phyloP scores from a whole-genome alignment of 352 stramenopile species.

The Phytophthora ramorum region DNA sequence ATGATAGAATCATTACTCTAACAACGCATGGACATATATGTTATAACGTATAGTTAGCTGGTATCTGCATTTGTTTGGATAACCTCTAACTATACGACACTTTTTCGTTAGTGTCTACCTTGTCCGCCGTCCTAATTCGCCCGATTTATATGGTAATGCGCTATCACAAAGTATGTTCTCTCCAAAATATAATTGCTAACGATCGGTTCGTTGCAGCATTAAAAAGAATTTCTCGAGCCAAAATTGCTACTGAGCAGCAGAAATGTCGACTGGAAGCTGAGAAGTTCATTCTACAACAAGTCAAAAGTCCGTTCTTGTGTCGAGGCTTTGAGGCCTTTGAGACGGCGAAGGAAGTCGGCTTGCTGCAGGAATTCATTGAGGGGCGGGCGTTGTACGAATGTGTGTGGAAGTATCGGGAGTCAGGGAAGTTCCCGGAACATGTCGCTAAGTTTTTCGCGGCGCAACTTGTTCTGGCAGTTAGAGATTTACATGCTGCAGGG shows the following conservation, averaged over 20 bases:
- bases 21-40: too few relatives aligned
- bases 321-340: constrained; percentile 41
- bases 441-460: constrained; percentile 68
- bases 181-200: not conserved
- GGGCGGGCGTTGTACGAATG: constrained; percentile 74
- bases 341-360: constrained; percentile 24
- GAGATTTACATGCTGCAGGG: constrained; percentile 53
- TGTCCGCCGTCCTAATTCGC: constrained; percentile 37
- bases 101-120: constrained; percentile 53
- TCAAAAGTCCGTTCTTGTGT: constrained; percentile 59
- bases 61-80: not conserved
- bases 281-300: constrained; percentile 47
- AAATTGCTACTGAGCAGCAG: constrained; percentile 48
- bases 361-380: constrained; percentile 71
- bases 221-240: constrained; percentile 58
- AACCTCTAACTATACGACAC: not conserved
- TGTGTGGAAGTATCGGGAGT: constrained; percentile 62
- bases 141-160: constrained; percentile 39
- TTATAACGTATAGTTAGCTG: too few relatives aligned
- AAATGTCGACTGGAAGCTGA: constrained; percentile 52
- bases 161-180: not conserved
- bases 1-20: not conserved
- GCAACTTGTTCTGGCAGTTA: constrained; percentile 73
- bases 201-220: constrained; percentile 42
- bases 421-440: constrained; percentile 53